These are phyloP conservation scores for Phytophthora ohioensis DNA, from an alignment of 352 stramenopile species.

Conservation along the genomic window DNA sequence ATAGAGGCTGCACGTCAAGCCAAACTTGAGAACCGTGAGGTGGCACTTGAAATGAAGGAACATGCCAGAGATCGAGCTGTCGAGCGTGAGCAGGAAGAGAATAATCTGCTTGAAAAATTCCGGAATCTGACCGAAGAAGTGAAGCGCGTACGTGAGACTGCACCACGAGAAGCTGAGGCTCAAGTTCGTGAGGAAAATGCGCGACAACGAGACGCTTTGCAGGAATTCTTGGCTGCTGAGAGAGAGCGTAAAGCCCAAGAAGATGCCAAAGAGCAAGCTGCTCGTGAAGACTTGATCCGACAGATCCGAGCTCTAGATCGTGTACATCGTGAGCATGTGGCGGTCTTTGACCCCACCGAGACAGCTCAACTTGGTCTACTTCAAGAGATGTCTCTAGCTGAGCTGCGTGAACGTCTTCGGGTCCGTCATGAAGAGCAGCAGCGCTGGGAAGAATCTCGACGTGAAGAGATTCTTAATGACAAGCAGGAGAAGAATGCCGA, in stretches of 20 bases:
- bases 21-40: slow-evolving; percentile 82
- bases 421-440: slow-evolving; percentile 79
- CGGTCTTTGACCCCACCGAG: slow-evolving; percentile 92
- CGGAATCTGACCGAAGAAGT: slow-evolving; percentile 66
- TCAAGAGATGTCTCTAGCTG: slow-evolving; percentile 93
- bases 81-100: slow-evolving; percentile 70
- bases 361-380: slow-evolving; percentile 87
- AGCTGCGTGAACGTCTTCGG: slow-evolving; percentile 85
- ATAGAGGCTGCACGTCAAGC: slow-evolving; percentile 73
- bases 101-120: slow-evolving; percentile 61
- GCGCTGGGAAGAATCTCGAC: slow-evolving; percentile 70
- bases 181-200: slow-evolving; percentile 69
- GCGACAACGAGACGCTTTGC: slow-evolving; percentile 67
- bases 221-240: slow-evolving; percentile 69
- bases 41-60: slow-evolving; percentile 83
- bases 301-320: slow-evolving; percentile 86
- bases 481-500: slow-evolving; percentile 85
- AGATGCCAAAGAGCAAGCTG: slow-evolving; percentile 71
- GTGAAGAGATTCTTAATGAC: slow-evolving; percentile 71
- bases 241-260: slow-evolving; percentile 64
- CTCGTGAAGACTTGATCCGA: slow-evolving; percentile 87
- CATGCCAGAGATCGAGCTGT: slow-evolving; percentile 71
- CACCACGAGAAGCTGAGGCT: slow-evolving; percentile 80
- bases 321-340: slow-evolving; percentile 82
- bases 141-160: slow-evolving; percentile 80